Base-by-base conservation (phyloP, 2,329 filamentous ascomycete genomes). In the Epichloe elymi region DNA sequence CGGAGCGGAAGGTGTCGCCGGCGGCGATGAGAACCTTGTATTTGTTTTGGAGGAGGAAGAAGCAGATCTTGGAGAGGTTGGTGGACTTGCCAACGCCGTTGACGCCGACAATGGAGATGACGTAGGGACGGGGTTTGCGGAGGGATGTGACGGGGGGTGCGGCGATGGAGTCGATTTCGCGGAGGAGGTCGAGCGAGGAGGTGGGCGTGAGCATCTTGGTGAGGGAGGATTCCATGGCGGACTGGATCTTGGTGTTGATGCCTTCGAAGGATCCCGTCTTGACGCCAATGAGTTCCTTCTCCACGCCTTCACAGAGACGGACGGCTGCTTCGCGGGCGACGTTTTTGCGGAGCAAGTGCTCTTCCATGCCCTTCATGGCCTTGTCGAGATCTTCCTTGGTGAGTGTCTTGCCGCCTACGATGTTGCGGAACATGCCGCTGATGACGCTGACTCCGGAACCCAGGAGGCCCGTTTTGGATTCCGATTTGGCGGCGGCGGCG, bases 81-180 rank as follows among this genome's bases (percentile, higher is more conserved):
- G 93, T 98, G 15, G 90, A 96, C 72, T 98, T 98, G 63, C 93
- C 93, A 38, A 98, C 93, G 50, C 93, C 93, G 66, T 98, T 98
- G 64, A 98, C 93, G 55, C 93, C 93, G 42, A 98, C 93, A 55
- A 98, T 95, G 52, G 89, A 96, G 65, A 98, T 94, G 61, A 97
- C 91, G 65, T 97, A 98, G 42, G 93, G 93, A 4, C 93, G 84
- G 19, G 78, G 69, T 53, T 76, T 75, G 58, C 79, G 72, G 54
- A 82, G 74, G 33, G 82, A 82, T 3, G 82, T 78, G 20, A 72
- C 74, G 0, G 83, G 83, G 71, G 87, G 83, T 11, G 79, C 74
- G 6, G 82, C 84, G 55, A 94, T 80, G 43, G 83, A 78, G 63
- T 91, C 83, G 59, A 98, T 97, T 65, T 95, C 89, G 60, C 90